Base-by-base conservation (phyloP, 2,329 filamentous ascomycete genomes). In the Byssoonygena ceratinophila region DNA sequence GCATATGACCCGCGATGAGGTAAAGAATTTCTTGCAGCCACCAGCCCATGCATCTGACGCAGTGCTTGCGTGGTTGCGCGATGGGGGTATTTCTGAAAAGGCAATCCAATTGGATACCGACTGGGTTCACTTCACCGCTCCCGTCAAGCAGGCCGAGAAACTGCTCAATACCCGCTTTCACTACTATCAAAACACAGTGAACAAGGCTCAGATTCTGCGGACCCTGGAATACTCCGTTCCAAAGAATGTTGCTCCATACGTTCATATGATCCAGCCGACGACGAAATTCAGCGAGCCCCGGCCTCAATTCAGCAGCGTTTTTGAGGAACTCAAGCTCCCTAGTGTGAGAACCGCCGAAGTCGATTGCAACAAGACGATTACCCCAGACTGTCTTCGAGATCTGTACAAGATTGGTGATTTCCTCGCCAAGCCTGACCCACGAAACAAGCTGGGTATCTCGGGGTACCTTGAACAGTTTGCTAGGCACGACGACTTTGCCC, bases 231-330 rank as follows among this genome's bases (percentile, higher is more conserved):
- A 85, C 65, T 83, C 79, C 0, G 74, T 85, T 1, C 83, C 82
- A 0, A 70, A 70, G 48, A 65, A 73, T 0, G 65, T 85, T 7
- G 71, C 74, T 51, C 60, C 69, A 40, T 72, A 80, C 59, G 73
- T 85, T 53, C 76, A 79, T 52, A 73, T 83, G 61, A 79, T 85
- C 48, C 79, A 84, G 63, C 82, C 82, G 0, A 84, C 82, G 0
- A 84, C 79, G 3, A 73, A 77, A 37, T 85, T 84, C 54, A 76
- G 77, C 29, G 52, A 57, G n/a, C 41, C 31, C 29, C 46, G 34
- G n/a, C 47, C 46, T 8, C 52, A 53, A 11, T 25, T 69, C 74
- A 53, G 32, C 44, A 70, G 77, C 22, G 43, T 52, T 25, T 40
- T 40, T n/a, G 23, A 31, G 23, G 23, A 46, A 16, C 20, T 27